Base-by-base conservation (phyloP, 371 early-diverging fungal species). In the Haplosporangium sp. region DNA sequence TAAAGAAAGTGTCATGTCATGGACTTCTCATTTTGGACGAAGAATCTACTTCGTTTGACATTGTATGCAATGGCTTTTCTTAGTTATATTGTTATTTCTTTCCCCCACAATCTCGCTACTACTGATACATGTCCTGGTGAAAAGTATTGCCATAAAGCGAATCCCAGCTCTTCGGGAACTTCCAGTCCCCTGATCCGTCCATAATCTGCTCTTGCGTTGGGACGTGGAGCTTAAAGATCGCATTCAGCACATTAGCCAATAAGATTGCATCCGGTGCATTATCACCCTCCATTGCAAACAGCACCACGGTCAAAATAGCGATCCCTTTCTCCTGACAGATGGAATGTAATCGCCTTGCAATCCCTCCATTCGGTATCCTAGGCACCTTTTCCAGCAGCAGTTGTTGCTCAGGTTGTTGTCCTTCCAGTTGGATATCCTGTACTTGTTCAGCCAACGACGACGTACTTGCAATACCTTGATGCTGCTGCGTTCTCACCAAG, bases 241-340 rank as follows among this genome's bases (percentile, higher is more conserved):
- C 82, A 66, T 91, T 90, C 43, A 86, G 43, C 13, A 87, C 82
- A 55, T 88, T 88, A 36, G 89, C 90, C 66, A 87, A 80, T 21
- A 76, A 82, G 38, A 92, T 85, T n/a, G 89, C 86, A 61, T 93
- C 92, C 7, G 87, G 86, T 5, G 89, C 86, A 80, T 93, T 93
- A 64, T 93, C 92, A 68, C 93, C 94, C 82, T 94, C 94, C 65
- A 88, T 83, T 14, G 88, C 93, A 86, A 92, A 90, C 81, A 87
- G 84, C 0, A 90, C 72, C 43, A 91, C 59, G 23, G 88, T 73
- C n/a, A 85, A 64, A n/a, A 87, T 74, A 1, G 82, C 74, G 0
- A 89, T 60, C 0, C 69, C 67, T 6, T 72, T 62, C 12, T 80
- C 69, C 57, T 82, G 69, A 41, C 84, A 69, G 20, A 73, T 61